Conservation (phyloP, 2,329 filamentous ascomycete genomes). For the Aspergillus sp. region DNA sequence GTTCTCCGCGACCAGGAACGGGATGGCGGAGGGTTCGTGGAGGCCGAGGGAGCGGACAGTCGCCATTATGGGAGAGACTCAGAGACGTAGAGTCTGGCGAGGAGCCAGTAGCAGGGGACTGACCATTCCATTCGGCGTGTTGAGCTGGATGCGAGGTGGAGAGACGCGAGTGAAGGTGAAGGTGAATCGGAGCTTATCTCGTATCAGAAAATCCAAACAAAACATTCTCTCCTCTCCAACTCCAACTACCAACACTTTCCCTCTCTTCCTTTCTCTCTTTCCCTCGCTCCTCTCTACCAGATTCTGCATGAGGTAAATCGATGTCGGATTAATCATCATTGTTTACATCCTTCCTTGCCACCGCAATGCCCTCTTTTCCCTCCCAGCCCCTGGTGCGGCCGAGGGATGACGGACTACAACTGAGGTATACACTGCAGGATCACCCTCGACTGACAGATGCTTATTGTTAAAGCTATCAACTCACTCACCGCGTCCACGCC, state of each 20-base stretch:
- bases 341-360: slow-evolving; percentile 9
- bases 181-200: no score
- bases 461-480: slow-evolving; percentile 43
- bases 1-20: slow-evolving; percentile 71
- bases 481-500: slow-evolving; percentile 48
- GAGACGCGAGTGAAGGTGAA: no score
- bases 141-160: slow-evolving; percentile 6
- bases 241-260: slow-evolving; percentile 4
- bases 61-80: slow-evolving; percentile 56
- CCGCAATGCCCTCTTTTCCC: slow-evolving; percentile 26
- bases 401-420: slow-evolving; percentile 32
- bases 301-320: no score
- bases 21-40: slow-evolving; percentile 76
- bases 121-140: slow-evolving; percentile 16
- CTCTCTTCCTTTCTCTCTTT: neutral
- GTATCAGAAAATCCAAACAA: slow-evolving; percentile 12
- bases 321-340: neutral
- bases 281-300: neutral
- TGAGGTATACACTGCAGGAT: slow-evolving; percentile 27
- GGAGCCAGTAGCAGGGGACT: slow-evolving; percentile 14
- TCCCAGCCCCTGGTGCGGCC: slow-evolving; percentile 29
- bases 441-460: slow-evolving; percentile 5
- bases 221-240: slow-evolving; percentile 13
- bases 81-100: slow-evolving; percentile 15
- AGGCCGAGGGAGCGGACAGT: slow-evolving; percentile 82